Percentiles rank a stretch among this genome's conserved stretches.
These are phyloP conservation scores for Elasticomyces elasticus DNA, from an alignment of 495 filamentous ascomycete species.

Conservation along the genomic window DNA sequence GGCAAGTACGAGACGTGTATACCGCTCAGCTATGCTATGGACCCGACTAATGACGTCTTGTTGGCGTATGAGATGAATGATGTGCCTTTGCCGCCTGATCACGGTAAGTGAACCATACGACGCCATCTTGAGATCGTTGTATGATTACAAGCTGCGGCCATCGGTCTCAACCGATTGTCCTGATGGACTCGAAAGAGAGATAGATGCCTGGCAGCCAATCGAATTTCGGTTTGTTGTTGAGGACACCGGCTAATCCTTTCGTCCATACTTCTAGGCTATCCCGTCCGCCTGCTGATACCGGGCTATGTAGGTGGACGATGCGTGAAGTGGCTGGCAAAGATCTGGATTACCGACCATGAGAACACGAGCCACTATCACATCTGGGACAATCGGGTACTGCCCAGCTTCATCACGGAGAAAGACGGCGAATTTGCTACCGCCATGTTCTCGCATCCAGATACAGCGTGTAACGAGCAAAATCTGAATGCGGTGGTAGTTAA, in stretches of 20 bases:
- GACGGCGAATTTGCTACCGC: conserved; percentile 25
- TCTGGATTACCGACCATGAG: conserved; percentile 19
- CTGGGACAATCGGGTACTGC: conserved; percentile 30
- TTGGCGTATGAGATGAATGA: conserved; percentile 24
- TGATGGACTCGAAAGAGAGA: too few relatives aligned
- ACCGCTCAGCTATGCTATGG: conserved; percentile 21
- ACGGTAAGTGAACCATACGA: too few relatives aligned
- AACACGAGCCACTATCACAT: conserved; percentile 31
- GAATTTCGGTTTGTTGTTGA: too few relatives aligned
- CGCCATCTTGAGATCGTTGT: too few relatives aligned
- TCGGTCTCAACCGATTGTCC: too few relatives aligned
- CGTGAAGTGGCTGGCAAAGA: conserved; percentile 21
- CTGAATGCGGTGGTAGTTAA: conserved; percentile 19
- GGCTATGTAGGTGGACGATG: conserved; percentile 22
- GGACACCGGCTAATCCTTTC: too few relatives aligned
- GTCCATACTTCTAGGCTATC: too few relatives aligned
- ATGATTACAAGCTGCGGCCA: too few relatives aligned
- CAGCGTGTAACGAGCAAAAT: conserved; percentile 24
- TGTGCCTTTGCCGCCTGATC: conserved; percentile 20
- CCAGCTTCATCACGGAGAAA: conserved; percentile 24
- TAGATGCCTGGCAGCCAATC: too few relatives aligned
- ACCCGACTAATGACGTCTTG: conserved; percentile 20
- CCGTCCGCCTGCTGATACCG: conserved; percentile 19
- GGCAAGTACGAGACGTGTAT: conserved; percentile 24
- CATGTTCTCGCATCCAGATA: conserved; percentile 22